phyloP scores from a whole-genome alignment of 2,329 filamentous ascomycete genomes.

The Simplicillium sp. region DNA sequence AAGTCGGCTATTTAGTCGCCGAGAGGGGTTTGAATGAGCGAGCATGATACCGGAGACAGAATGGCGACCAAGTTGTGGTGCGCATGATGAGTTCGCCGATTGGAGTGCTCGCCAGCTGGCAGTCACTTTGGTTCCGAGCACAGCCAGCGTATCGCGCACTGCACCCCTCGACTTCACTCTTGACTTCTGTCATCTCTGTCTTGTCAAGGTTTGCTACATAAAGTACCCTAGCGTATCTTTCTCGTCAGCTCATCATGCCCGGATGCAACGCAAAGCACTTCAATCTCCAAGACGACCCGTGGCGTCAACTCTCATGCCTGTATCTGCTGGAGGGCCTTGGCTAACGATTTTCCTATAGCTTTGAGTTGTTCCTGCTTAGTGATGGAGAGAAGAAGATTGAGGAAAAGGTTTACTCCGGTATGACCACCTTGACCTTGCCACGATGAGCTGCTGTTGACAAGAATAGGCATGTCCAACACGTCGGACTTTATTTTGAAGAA shows the following conservation, averaged over 20 bases:
- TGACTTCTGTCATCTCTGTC: too few species aligned
- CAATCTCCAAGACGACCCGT: slow-evolving; percentile 26
- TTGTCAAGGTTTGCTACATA: too few species aligned
- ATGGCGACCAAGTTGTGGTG: neutral
- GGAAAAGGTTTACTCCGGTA: slow-evolving; percentile 81
- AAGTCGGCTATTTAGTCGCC: slow-evolving; percentile 15
- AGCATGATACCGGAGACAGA: neutral
- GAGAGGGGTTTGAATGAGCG: neutral
- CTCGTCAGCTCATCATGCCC: slow-evolving; percentile 15
- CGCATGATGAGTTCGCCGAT: neutral
- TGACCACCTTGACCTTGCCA: slow-evolving; percentile 20
- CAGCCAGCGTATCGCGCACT: too few species aligned
- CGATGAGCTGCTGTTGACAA: neutral
- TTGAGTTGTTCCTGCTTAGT: slow-evolving; percentile 83
- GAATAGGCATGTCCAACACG: slow-evolving; percentile 73
- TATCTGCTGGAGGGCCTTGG: neutral
- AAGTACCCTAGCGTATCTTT: too few species aligned
- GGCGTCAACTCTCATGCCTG: slow-evolving; percentile 13
- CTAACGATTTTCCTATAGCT: slow-evolving; percentile 40
- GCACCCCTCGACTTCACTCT: too few species aligned
- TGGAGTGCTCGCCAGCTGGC: neutral
- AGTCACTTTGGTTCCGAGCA: neutral
- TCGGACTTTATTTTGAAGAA: slow-evolving; percentile 93
- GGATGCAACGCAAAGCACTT: slow-evolving; percentile 27
- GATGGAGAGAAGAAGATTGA: slow-evolving; percentile 92